Base-by-base conservation (phyloP, 805 yeast genomes). In the Barnettozyma populi region DNA sequence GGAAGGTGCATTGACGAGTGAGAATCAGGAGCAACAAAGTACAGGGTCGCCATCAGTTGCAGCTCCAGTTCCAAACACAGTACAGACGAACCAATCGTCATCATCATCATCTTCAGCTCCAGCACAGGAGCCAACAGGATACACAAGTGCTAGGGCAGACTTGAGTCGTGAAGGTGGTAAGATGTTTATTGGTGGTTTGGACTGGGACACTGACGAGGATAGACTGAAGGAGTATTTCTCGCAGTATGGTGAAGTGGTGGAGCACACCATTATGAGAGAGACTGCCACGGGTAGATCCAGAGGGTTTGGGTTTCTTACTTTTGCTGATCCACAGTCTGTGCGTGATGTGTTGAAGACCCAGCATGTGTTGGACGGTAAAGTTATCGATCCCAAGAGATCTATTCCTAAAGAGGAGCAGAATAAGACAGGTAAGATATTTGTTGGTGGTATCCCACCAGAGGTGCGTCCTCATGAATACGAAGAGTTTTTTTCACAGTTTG, bases 401-500 rank as follows among this genome's bases (percentile, higher is more conserved):
- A 92, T 92, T 60, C 97, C 98, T 32, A 85, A 88, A 65, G 97
- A 92, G 64, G 97, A 92, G 66, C 99, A 92, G 68, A 97, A 90
- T 64, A 87, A 86, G 64, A 89, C 96, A 16, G 96, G 97, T 57
- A 92, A 92, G 71, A 90, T 92, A 56, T 92, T 92, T 62, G 97
- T 92, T 36, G 99, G 99, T 55, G 99, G 99, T 56, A 86, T 92
- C 51, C 90, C 95, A 46, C 87, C 95, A 19, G 92, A 88, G 62
- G 96, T 90, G 45, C 89, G 90, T 53, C 97, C 95, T 57, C 79
- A 79, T 54, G 97, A 90, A 55, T 94, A 92, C 67, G 84, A 84
- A 64, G 82, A 78, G 44, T 90, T 86, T 66, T 92, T 92, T 62
- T 79, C 86, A 47, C 84, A 84, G 67, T 92, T 84, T 67, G 98